Evolutionary conservation across 108 stramenopile species (phyloP).

Genomic region (Pseudonitzschia multiseries): DNA sequence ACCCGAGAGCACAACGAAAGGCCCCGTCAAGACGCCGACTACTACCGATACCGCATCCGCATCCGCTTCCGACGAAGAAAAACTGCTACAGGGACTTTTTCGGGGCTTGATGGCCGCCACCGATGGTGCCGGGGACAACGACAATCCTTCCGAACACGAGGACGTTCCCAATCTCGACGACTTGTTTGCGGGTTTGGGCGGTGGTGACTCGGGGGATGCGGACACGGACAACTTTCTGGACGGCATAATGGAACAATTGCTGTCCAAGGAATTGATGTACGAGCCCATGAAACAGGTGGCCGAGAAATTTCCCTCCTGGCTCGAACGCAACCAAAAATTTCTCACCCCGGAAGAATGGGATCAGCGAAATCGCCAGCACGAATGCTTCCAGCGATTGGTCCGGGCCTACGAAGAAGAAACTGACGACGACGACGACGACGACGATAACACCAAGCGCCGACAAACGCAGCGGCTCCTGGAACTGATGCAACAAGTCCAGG

Average conservation of each 20-base stretch:
- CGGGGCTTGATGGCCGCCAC: background rate
- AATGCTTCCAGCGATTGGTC: conserved; percentile 88
- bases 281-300: conserved; percentile 91
- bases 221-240: conserved; percentile 83
- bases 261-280: conserved; percentile 93
- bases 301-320: conserved; percentile 90
- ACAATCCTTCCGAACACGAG: conserved; percentile 13
- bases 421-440: conserved; percentile 89
- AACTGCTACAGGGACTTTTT: conserved; percentile 1
- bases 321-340: conserved; percentile 63
- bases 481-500: conserved; percentile 91
- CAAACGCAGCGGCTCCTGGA: conserved; percentile 66
- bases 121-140: background rate
- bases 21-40: background rate
- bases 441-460: conserved; percentile 85
- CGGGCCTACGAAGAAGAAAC: conserved; percentile 84
- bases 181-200: background rate
- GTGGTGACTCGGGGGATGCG: background rate
- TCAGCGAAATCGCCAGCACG: conserved; percentile 79
- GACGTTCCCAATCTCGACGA: background rate
- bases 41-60: background rate
- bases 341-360: conserved; percentile 62
- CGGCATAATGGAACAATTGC: conserved; percentile 89
- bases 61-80: background rate
- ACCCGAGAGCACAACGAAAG: conserved; percentile 4